Conservation (phyloP, 2,329 filamentous ascomycete species). For the Botrytis galanthina region DNA sequence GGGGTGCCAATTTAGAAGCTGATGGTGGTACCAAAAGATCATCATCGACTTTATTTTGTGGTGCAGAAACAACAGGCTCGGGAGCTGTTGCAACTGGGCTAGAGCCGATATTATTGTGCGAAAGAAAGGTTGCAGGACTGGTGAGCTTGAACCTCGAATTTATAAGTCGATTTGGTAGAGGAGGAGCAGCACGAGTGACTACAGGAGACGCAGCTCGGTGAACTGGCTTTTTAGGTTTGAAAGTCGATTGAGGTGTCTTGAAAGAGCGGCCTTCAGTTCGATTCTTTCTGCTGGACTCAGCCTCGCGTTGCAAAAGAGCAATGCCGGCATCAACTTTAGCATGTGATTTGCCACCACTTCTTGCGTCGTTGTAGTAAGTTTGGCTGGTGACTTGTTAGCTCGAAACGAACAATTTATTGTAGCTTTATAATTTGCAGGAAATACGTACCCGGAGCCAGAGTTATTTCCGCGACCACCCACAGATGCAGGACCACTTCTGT, state of each 20-base stretch:
- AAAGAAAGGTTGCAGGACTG: conserved; percentile 1
- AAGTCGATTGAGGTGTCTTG: neutral
- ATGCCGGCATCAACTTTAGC: conserved; percentile 12
- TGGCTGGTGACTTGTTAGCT: conserved; percentile 3
- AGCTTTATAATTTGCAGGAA: neutral
- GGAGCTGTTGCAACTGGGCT: neutral
- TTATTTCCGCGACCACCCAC: neutral
- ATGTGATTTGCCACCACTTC: neutral
- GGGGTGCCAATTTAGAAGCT: neutral
- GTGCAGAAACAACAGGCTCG: neutral
- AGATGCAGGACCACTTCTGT: conserved; percentile 9
- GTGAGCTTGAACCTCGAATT: conserved; percentile 11
- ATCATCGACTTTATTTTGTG: neutral
- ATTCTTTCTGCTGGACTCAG: neutral
- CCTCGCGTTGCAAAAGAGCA: conserved; percentile 13
- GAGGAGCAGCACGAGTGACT: neutral
- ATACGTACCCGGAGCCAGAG: conserved; percentile 2
- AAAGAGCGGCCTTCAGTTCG: conserved; percentile 1
- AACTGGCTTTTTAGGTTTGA: neutral
- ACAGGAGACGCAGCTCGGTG: neutral
- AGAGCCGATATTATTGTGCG: neutral
- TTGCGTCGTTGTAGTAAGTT: conserved; percentile 9
- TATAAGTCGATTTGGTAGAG: neutral
- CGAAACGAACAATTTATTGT: neutral
- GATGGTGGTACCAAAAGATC: neutral